Evolutionary conservation across 2,329 filamentous ascomycete genomes (phyloP), one percentile per base, ranked within the genome.

Genomic region (Colletotrichum godetiae): DNA sequence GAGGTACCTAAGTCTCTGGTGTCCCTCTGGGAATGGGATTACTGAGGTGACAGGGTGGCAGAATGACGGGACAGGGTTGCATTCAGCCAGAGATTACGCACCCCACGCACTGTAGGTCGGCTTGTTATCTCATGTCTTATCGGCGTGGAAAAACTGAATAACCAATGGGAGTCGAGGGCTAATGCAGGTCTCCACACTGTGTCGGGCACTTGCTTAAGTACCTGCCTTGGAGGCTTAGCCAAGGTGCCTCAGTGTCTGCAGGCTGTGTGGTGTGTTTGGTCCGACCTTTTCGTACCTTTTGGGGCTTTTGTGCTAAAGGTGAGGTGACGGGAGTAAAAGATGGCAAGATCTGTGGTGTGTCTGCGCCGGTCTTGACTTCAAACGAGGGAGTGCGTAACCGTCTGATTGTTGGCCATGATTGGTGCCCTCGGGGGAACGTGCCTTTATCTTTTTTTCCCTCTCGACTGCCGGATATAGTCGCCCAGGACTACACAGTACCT

Each of bases 321-420:
- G 19, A 49, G 15, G 42, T 52, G 58, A 42, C 59, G 10, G 46
- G 29, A n/a, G 22, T 24, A 22, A 53, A n/a, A 53, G 42, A 31
- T 35, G 46, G 24, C 37, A 27, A 37, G n/a, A n/a, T n/a, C 46
- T 53, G 27, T 42, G 46, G 11, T 24, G 46, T 19, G 31, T 61
- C 59, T 52, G 15, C 42, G 49, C 37, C n/a, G 37, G 42, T 22
- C 62, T 57, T 19, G 27, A 46, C 62, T 56, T 65, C 62, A 65
- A 65, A 65, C 62, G 13, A 49, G 52, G 52, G 35, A 57, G 46
- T 65, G 55, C 62, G 62, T 65, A 65, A 65, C 62, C 62, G 53
- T 65, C 62, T 65, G 52, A 57, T 57, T 15, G 33, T 53, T 55
- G 61, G 27, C 8, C n/a, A 35, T 55, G 49, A 64, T 37, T 64